These are phyloP conservation scores for Salix brachista DNA, from an alignment of 345 rosid species.

Conservation along the genomic window DNA sequence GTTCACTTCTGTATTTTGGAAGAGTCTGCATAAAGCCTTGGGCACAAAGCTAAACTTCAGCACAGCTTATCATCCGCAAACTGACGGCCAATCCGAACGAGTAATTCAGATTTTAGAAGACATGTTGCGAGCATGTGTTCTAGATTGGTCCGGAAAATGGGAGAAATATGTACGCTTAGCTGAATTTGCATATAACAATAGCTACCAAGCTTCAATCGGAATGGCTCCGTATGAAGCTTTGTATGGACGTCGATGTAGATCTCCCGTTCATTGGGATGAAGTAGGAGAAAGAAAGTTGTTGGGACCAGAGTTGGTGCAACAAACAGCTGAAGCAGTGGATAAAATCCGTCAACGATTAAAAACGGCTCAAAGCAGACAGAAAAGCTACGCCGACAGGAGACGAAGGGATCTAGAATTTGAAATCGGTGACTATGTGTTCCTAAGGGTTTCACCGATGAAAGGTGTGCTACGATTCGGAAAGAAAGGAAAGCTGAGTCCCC, in stretches of 20 bases:
- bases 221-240: too few relatives aligned
- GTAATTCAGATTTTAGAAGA: background rate
- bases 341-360: background rate
- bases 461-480: background rate
- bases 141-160: background rate
- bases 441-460: background rate
- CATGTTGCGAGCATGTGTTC: background rate
- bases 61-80: background rate
- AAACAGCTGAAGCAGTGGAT: too few relatives aligned
- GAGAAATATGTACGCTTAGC: background rate
- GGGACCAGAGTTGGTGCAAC: too few relatives aligned
- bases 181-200: background rate
- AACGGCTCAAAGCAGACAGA: too few relatives aligned
- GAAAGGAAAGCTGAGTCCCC: background rate
- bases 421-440: background rate
- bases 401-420: background rate
- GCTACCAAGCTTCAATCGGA: too few relatives aligned
- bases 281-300: too few relatives aligned
- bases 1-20: background rate
- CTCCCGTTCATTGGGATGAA: too few relatives aligned
- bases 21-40: background rate
- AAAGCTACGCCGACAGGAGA: background rate
- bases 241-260: too few relatives aligned
- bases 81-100: background rate
- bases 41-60: background rate